Evolutionary conservation across 805 yeast species (phyloP).

Genomic region (Candida palmyrensis): DNA sequence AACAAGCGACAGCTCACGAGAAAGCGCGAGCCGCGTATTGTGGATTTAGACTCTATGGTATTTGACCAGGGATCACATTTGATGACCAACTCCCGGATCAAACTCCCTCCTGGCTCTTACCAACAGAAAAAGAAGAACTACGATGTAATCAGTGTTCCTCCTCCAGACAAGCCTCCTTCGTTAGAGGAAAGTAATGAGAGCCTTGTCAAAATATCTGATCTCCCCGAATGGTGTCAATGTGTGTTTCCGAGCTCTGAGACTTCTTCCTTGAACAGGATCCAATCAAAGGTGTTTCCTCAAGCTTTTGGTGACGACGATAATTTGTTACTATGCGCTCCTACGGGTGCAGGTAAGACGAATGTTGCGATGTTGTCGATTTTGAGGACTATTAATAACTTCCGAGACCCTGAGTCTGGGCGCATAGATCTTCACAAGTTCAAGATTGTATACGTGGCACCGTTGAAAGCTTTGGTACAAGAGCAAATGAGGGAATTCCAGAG

Average conservation of each 20-base stretch:
- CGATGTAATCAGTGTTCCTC: conserved; percentile 90
- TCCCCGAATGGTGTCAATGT: conserved; percentile 79
- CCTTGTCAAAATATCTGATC: conserved; percentile 50
- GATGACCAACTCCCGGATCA: conserved; percentile 60
- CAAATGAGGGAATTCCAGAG: conserved; percentile 83
- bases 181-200: conserved; percentile 33
- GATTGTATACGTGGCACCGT: conserved; percentile 85
- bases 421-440: conserved; percentile 56
- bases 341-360: conserved; percentile 98
- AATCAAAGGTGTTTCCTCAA: conserved; percentile 73
- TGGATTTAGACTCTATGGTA: conserved; percentile 59
- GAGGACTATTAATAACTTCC: conserved; percentile 51
- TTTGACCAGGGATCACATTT: conserved; percentile 74
- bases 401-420: conserved; percentile 42
- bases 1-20: conserved; percentile 7
- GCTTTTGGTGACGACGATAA: conserved; percentile 73
- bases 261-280: conserved; percentile 68
- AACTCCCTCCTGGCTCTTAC: conserved; percentile 79
- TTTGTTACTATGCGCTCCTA: conserved; percentile 88
- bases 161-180: conserved; percentile 50
- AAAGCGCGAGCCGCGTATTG: conserved; percentile 40
- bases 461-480: conserved; percentile 93
- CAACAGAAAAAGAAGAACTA: conserved; percentile 68
- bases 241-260: conserved; percentile 73
- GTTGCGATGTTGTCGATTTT: conserved; percentile 85